These are phyloP conservation scores for Suillus cothurnatus DNA, from an alignment of 768 basidiomycete genomes.

Conservation along the genomic window DNA sequence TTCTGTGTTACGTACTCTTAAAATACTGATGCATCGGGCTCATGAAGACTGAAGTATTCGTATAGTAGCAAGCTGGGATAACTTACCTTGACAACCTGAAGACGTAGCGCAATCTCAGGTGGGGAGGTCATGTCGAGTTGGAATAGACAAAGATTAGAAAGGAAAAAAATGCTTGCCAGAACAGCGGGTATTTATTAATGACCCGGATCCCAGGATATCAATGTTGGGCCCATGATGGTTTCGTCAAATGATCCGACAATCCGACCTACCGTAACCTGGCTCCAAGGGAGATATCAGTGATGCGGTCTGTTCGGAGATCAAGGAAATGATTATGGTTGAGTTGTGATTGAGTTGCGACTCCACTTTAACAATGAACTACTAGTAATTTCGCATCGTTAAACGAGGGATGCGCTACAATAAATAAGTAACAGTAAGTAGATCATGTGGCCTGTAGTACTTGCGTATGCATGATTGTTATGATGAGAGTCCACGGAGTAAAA, in stretches of 20 bases:
- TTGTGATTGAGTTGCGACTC: neutral
- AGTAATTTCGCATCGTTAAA: neutral
- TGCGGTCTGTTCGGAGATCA: neutral
- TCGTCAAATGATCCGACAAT: neutral
- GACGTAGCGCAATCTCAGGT: neutral
- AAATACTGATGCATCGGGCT: neutral
- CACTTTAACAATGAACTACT: neutral
- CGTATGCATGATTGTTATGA: too few species aligned
- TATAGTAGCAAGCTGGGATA: neutral
- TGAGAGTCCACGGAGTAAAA: too few species aligned
- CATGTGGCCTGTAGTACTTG: too few species aligned
- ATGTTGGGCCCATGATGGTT: neutral
- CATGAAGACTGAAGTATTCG: neutral
- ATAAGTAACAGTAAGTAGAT: too few species aligned
- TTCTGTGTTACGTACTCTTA: neutral
- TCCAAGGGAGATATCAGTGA: neutral
- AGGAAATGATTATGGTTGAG: neutral
- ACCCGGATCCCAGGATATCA: neutral
- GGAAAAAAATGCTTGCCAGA: neutral
- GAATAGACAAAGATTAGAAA: neutral
- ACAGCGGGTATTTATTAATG: neutral
- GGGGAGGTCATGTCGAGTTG: neutral
- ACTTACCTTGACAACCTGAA: neutral
- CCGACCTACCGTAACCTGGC: neutral
- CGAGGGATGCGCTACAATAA: too few species aligned